Evolutionary conservation across 228 moss, liverwort and hornwort genomes (phyloP).

Genomic region (Sphagnum fallax): DNA sequence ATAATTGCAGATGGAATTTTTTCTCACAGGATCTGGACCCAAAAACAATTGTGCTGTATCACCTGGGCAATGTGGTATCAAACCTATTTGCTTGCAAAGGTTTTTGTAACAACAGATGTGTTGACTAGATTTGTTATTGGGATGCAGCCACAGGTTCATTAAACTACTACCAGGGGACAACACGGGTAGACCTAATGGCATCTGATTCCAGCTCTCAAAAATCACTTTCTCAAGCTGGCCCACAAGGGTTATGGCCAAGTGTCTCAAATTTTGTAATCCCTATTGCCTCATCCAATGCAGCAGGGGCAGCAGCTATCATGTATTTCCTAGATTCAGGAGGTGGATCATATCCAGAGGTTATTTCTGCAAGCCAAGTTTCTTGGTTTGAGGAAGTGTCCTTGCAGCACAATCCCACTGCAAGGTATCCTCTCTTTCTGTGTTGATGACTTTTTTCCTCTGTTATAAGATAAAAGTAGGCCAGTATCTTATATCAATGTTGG

Average conservation of each 20-base stretch:
- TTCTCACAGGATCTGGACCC: too few species aligned
- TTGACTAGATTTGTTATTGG: too few species aligned
- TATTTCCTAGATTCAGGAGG: constrained; percentile 90
- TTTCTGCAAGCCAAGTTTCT: constrained; percentile 60
- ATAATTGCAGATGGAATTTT: too few species aligned
- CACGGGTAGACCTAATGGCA: constrained; percentile 52
- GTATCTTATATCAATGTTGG: too few species aligned
- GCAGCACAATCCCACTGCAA: constrained; percentile 37
- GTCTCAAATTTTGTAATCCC: constrained; percentile 68
- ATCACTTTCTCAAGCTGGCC: constrained; percentile 50
- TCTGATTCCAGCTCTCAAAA: constrained; percentile 23
- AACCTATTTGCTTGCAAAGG: background rate
- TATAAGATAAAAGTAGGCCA: too few species aligned
- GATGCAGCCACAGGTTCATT: too few species aligned
- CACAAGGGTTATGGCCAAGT: constrained; percentile 49
- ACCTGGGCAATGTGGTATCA: too few species aligned
- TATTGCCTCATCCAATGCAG: constrained; percentile 31
- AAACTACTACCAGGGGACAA: constrained; percentile 36
- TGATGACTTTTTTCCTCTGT: too few species aligned
- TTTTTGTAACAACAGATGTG: constrained; percentile 18
- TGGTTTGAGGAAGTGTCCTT: constrained; percentile 50
- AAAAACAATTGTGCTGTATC: too few species aligned
- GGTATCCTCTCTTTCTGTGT: constrained; percentile 16
- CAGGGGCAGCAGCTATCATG: constrained; percentile 32
- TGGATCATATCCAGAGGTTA: constrained; percentile 57